phyloP scores from a whole-genome alignment of 352 stramenopile species.

The Globisporangium paroecandrum region DNA sequence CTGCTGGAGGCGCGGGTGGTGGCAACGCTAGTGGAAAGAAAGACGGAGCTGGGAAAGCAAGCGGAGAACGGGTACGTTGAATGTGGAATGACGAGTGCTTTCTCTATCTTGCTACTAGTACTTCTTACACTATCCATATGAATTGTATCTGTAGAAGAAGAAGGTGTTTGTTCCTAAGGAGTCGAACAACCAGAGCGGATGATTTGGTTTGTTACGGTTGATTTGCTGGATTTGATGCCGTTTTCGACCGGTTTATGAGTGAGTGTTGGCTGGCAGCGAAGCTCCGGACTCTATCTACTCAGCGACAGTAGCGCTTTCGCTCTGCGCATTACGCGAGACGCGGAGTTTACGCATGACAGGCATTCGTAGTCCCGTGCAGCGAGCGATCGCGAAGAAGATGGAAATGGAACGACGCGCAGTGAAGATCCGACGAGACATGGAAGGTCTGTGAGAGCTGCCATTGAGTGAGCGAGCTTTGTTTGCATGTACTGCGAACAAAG shows the following conservation, averaged over 20 bases:
- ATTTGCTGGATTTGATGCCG: neutral
- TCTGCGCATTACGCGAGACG: neutral
- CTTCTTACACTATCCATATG: too few relatives aligned
- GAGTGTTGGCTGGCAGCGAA: neutral
- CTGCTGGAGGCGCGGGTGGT: constrained; percentile 1
- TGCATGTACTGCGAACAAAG: neutral
- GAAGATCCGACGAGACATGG: neutral
- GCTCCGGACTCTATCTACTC: neutral
- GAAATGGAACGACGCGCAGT: neutral
- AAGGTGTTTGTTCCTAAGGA: constrained; percentile 67
- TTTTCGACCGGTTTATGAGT: neutral
- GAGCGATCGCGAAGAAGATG: neutral
- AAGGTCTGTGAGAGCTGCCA: neutral
- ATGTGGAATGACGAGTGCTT: neutral
- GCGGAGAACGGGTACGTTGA: constrained; percentile 28
- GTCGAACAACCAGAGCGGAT: constrained; percentile 17
- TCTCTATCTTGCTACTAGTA: neutral
- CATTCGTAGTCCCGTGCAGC: neutral
- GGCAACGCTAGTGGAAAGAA: constrained; percentile 26
- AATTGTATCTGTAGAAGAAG: constrained; percentile 37
- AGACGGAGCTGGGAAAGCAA: constrained; percentile 19
- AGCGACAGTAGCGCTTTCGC: neutral
- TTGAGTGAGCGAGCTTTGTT: neutral
- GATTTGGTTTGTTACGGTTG: neutral
- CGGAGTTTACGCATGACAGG: neutral